Base-by-base conservation (phyloP, 2,329 filamentous ascomycete genomes). In the Penicillium sp. region DNA sequence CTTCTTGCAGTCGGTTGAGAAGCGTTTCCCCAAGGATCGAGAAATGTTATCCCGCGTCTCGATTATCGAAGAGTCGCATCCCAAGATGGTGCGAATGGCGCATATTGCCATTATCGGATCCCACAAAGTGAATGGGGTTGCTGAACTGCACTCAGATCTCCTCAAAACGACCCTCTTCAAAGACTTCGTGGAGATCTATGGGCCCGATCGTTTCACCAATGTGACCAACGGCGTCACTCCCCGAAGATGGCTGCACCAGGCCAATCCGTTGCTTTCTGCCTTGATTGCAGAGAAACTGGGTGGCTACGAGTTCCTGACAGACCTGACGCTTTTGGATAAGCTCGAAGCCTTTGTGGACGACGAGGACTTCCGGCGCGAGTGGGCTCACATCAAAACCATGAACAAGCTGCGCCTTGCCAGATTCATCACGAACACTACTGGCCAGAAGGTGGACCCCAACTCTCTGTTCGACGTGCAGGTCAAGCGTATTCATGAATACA, bases 101-200 rank as follows among this genome's bases (percentile, higher is more conserved):
- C 93, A 82, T 72, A 77, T 98, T 44, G 93, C 93, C 55, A 87
- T 97, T 66, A 90, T 98, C 62, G 93, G 93, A 42, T 97, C 93
- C 31, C 93, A 97, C 82, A 98, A 97, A 78, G 91, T 98, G 76
- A 98, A 98, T 61, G 93, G 93, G 69, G 93, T 98, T 31, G 93
- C 93, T 29, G 93, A 98, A 74, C 76, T 98, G 57, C 93, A 98
- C 75, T 98, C 93, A 0, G 93, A 98, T 67, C 79, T 98, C 50
- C 95, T 98, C 78, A 93, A 93, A 78, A 95, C 91, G 0, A 98
- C 93, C n/a, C 95, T 98, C 61, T 97, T 98, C 83, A 96, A 93
- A 72, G 93, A 98, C 71, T 98, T 98, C 72, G 92, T 98, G 52
- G 81, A 83, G 61, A 89, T 98, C 57, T 98, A 93, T 63, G 93